Evolutionary conservation across 2,329 filamentous ascomycete genomes (phyloP).

Genomic region (Aspergillus ustus): DNA sequence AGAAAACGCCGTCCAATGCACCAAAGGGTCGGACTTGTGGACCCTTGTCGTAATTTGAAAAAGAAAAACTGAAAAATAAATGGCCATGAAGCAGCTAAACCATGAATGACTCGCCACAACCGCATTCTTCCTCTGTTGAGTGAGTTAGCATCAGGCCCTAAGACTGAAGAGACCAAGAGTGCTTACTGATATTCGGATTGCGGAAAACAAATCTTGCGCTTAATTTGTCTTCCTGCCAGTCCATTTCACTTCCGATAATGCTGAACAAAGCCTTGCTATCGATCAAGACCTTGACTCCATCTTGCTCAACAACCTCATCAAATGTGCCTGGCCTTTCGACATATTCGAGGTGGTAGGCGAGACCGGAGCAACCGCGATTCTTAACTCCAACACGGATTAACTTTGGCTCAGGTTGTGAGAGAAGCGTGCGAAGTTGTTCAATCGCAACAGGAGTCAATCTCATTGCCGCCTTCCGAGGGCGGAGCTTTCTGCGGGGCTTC

Average conservation of each 20-base stretch:
- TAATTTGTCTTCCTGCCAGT: conserved; percentile 96
- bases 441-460: conserved; percentile 81
- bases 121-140: conserved; percentile 85
- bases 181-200: conserved; percentile 98
- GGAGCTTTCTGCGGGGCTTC: conserved; percentile 69
- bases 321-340: conserved; percentile 88
- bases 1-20: conserved; percentile 46
- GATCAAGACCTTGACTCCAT: conserved; percentile 92
- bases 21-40: conserved; percentile 28
- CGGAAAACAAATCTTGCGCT: conserved; percentile 90
- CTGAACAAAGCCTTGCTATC: conserved; percentile 97
- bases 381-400: conserved; percentile 92
- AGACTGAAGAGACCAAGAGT: conserved; percentile 2
- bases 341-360: conserved; percentile 93
- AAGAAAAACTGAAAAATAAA: conserved; percentile 20
- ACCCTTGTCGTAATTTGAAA: conserved; percentile 9
- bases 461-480: conserved; percentile 88
- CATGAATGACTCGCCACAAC: conserved; percentile 96
- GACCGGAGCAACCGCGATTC: conserved; percentile 90
- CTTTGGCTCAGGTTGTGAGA: conserved; percentile 86
- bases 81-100: conserved; percentile 50
- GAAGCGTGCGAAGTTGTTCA: conserved; percentile 73
- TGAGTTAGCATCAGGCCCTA: conserved; percentile 27
- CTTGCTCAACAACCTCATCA: conserved; percentile 92
- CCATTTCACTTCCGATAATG: conserved; percentile 99